These are phyloP conservation scores for Alternaria arbusti DNA, from an alignment of 2,329 filamentous ascomycete species.

Conservation along the genomic window DNA sequence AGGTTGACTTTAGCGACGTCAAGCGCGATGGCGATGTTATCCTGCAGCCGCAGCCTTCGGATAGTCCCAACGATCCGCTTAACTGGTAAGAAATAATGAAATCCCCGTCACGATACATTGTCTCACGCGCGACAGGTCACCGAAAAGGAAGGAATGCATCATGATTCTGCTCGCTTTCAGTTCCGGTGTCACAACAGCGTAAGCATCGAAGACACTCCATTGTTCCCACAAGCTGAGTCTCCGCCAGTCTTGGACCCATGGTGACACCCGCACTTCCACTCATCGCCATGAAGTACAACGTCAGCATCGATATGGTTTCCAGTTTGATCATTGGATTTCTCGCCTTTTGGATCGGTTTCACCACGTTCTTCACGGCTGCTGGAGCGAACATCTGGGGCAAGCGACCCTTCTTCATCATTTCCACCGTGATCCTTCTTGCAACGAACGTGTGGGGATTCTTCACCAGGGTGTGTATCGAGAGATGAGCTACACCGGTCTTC, in stretches of 20 bases:
- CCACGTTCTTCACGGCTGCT: slow-evolving; percentile 52
- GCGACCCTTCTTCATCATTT: slow-evolving; percentile 48
- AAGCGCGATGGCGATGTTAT: slow-evolving; percentile 70
- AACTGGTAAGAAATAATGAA: slow-evolving; percentile 39
- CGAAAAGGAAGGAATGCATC: slow-evolving; percentile 39
- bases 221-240: neutral
- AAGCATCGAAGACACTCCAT: neutral
- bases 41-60: slow-evolving; percentile 86
- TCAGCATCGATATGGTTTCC: slow-evolving; percentile 48
- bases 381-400: slow-evolving; percentile 50
- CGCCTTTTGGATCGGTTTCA: slow-evolving; percentile 48
- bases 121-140: slow-evolving; percentile 10
- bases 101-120: neutral
- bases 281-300: slow-evolving; percentile 44
- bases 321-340: slow-evolving; percentile 49
- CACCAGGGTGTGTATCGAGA: slow-evolving; percentile 26
- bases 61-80: slow-evolving; percentile 88
- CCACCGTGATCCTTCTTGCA: slow-evolving; percentile 42
- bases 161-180: slow-evolving; percentile 44
- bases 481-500: neutral
- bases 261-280: slow-evolving; percentile 48
- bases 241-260: slow-evolving; percentile 49
- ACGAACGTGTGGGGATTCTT: slow-evolving; percentile 53
- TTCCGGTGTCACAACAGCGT: slow-evolving; percentile 43
- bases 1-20: slow-evolving; percentile 29